A percentile compares a stretch with the other conserved stretches of the same genome.
phyloP scores from a whole-genome alignment of 139 green algal genomes.

The Deuterostichococcus epilithicus region DNA sequence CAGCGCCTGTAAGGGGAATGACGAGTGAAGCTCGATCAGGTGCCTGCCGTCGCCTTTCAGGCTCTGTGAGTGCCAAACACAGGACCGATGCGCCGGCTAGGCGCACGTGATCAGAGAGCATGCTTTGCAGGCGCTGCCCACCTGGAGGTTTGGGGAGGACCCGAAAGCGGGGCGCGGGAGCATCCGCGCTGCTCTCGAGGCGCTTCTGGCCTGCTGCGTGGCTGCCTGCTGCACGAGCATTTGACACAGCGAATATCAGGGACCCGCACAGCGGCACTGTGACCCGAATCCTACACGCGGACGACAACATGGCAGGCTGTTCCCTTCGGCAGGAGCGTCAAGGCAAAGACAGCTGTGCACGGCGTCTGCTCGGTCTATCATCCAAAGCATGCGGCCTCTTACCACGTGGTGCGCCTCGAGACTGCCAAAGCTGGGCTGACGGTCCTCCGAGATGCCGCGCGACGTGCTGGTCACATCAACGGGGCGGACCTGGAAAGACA shows the following conservation, averaged over 20 bases:
- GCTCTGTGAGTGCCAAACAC: too few species aligned
- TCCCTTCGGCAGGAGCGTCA: too few species aligned
- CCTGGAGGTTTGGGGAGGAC: slow-evolving; percentile 84
- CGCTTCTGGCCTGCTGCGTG: slow-evolving; percentile 28
- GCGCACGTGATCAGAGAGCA: too few species aligned
- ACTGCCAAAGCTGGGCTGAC: not conserved
- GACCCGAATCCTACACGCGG: too few species aligned
- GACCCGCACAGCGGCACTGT: too few species aligned
- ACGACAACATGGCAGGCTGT: too few species aligned
- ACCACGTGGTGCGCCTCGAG: not conserved
- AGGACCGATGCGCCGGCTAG: too few species aligned
- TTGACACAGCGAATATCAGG: not conserved
- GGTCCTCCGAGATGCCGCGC: slow-evolving; percentile 2
- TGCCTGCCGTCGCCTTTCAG: too few species aligned
- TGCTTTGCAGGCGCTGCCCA: slow-evolving; percentile 9
- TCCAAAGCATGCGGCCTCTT: not conserved
- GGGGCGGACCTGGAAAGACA: slow-evolving; percentile 81
- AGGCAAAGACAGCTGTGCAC: not conserved
- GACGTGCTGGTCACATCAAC: slow-evolving; percentile 63
- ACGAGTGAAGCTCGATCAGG: too few species aligned
- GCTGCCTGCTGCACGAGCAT: not conserved
- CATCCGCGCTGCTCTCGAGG: not conserved
- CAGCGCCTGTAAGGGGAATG: slow-evolving; percentile 51
- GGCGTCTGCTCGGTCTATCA: not conserved
- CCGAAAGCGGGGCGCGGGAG: slow-evolving; percentile 81